Conservation (phyloP, 768 basidiomycete genomes). For the Suillus clintonianus region DNA sequence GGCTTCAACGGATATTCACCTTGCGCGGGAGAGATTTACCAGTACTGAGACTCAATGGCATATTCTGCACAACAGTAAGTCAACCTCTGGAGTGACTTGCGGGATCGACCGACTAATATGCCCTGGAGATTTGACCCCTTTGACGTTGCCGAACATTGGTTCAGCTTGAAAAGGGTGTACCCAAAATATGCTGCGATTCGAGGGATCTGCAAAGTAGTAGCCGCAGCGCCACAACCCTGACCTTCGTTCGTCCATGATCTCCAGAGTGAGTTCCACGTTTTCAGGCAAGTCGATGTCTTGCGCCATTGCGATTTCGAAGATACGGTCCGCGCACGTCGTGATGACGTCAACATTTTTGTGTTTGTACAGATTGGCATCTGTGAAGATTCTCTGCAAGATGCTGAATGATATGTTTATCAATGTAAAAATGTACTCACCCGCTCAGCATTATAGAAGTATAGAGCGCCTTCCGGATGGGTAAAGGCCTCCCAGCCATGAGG, state of each 20-base stretch:
- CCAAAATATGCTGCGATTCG: slow-evolving; percentile 46
- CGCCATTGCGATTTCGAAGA: background rate
- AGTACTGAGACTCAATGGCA: slow-evolving; percentile 25
- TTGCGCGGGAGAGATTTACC: slow-evolving; percentile 12
- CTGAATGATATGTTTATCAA: background rate
- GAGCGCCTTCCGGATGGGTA: slow-evolving; percentile 54
- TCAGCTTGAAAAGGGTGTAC: slow-evolving; percentile 39
- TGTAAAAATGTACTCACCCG: slow-evolving; percentile 32
- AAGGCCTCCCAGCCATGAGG: slow-evolving; percentile 40
- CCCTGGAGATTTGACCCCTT: slow-evolving; percentile 34
- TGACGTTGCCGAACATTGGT: slow-evolving; percentile 34
- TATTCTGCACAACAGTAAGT: slow-evolving; percentile 11
- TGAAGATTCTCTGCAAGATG: slow-evolving; percentile 43
- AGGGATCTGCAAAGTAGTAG: slow-evolving; percentile 51
- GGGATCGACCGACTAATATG: slow-evolving; percentile 7
- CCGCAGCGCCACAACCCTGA: slow-evolving; percentile 10
- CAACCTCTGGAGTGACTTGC: background rate
- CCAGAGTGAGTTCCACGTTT: slow-evolving; percentile 1
- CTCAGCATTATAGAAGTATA: slow-evolving; percentile 48
- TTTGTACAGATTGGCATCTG: slow-evolving; percentile 20
- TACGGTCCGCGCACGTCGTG: background rate
- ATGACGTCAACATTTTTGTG: slow-evolving; percentile 10
- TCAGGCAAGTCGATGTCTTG: background rate
- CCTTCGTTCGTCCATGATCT: slow-evolving; percentile 5
- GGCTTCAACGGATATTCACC: background rate